A percentile compares a stretch with the other conserved stretches of the same genome.
Evolutionary conservation across 2,329 filamentous ascomycete species (phyloP).

Genomic region (Colletotrichum gigasporum): DNA sequence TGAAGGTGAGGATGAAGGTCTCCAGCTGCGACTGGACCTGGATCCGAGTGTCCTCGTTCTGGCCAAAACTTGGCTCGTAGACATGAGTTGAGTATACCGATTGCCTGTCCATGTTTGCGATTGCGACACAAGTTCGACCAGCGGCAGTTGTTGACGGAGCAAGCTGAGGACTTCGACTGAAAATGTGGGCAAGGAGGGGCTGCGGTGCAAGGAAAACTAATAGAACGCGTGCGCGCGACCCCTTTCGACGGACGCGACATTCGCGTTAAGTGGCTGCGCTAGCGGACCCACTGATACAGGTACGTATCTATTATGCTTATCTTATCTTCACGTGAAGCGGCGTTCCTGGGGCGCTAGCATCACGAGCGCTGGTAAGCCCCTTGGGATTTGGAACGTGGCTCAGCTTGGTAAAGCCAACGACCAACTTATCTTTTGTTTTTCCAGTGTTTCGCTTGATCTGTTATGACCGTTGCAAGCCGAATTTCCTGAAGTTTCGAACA

Average conservation of each 20-base stretch:
- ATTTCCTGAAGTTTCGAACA: not conserved
- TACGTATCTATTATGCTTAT: not conserved
- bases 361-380: slow-evolving; percentile 9
- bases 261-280: slow-evolving; percentile 31
- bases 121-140: not conserved
- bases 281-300: not conserved
- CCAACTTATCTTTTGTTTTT: slow-evolving; percentile 16
- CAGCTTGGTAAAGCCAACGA: slow-evolving; percentile 18
- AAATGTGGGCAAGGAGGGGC: slow-evolving; percentile 31
- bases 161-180: slow-evolving; percentile 23
- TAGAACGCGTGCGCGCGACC: slow-evolving; percentile 25
- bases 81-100: slow-evolving; percentile 88
- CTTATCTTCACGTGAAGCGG: slow-evolving; percentile 21
- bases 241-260: slow-evolving; percentile 14
- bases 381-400: slow-evolving; percentile 23
- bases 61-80: slow-evolving; percentile 73
- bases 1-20: slow-evolving; percentile 92
- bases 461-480: slow-evolving; percentile 4
- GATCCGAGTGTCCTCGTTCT: slow-evolving; percentile 73
- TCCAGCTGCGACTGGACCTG: slow-evolving; percentile 83
- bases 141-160: slow-evolving; percentile 7
- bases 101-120: slow-evolving; percentile 78
- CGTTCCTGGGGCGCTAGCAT: not conserved
- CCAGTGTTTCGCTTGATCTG: not conserved
- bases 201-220: slow-evolving; percentile 22